A percentile compares a stretch with the other conserved stretches of the same genome.
Conservation (phyloP, 139 green algal species). For the Micractinium sp. region DNA sequence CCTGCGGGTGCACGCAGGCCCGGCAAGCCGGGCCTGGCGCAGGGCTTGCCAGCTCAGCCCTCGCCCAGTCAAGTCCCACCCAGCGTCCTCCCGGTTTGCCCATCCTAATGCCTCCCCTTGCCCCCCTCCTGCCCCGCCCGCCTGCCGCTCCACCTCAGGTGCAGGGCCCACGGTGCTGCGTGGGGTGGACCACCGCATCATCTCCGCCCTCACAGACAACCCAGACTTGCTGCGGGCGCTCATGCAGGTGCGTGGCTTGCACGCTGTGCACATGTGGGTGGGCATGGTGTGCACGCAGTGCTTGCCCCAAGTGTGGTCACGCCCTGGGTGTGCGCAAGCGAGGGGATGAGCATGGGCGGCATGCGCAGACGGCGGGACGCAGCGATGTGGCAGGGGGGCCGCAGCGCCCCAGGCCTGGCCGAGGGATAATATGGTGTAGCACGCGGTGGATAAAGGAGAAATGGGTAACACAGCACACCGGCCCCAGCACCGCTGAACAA, state of each 20-base stretch:
- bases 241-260: not conserved
- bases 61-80: no score
- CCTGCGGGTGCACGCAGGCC: not conserved
- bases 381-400: no score
- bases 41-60: no score
- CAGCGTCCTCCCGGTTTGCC: not conserved
- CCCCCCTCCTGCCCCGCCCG: not conserved
- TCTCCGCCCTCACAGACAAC: conserved; percentile 56
- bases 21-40: no score
- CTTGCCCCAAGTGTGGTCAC: no score
- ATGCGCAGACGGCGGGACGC: not conserved
- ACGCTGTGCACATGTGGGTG: not conserved
- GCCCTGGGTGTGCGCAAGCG: no score
- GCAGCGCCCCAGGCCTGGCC: no score
- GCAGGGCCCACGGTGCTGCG: conserved; percentile 40
- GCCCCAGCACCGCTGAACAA: not conserved
- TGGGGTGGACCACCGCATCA: conserved; percentile 26
- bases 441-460: not conserved
- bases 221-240: conserved; percentile 46
- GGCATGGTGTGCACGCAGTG: not conserved
- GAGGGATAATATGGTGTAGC: no score
- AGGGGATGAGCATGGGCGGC: no score
- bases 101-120: no score
- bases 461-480: not conserved
- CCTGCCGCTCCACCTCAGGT: no score